phyloP scores from a whole-genome alignment of 2,329 filamentous ascomycete species.

The Paraconiothyrium brasiliense region DNA sequence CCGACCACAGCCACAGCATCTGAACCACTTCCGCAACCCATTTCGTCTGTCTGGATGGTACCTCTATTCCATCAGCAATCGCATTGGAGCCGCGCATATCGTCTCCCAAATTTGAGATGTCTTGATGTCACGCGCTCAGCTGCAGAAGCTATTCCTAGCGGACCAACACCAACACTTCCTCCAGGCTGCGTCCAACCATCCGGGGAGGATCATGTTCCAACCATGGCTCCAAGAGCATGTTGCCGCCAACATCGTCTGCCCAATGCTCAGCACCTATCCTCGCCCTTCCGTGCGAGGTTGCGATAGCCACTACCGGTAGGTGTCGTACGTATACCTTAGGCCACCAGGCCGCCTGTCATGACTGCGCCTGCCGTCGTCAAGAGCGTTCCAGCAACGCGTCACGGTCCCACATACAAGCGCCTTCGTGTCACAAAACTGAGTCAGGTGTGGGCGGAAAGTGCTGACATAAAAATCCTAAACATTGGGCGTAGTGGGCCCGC shows the following conservation, averaged over 20 bases:
- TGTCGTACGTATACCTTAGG: neutral
- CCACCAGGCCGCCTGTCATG: constrained; percentile 6
- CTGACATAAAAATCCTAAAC: neutral
- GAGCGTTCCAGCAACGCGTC: constrained; percentile 1
- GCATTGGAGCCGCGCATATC: neutral
- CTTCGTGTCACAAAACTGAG: neutral
- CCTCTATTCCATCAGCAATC: neutral
- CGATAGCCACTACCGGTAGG: neutral
- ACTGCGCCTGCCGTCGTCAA: neutral
- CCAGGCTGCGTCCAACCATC: neutral
- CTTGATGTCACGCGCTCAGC: neutral
- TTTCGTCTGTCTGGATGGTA: neutral
- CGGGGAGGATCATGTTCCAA: neutral
- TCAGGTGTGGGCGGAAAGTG: neutral
- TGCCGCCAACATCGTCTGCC: neutral
- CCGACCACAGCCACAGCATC: neutral
- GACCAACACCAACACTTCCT: neutral
- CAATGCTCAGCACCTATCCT: neutral
- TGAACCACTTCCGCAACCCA: neutral
- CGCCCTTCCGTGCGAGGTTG: neutral
- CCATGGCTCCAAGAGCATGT: neutral
- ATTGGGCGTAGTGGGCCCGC: neutral
- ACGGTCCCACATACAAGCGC: neutral
- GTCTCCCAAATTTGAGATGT: neutral
- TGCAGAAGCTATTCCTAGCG: neutral